Evolutionary conservation across 257 asterid species (phyloP).

Genomic region (Solanum pinnatisectum): DNA sequence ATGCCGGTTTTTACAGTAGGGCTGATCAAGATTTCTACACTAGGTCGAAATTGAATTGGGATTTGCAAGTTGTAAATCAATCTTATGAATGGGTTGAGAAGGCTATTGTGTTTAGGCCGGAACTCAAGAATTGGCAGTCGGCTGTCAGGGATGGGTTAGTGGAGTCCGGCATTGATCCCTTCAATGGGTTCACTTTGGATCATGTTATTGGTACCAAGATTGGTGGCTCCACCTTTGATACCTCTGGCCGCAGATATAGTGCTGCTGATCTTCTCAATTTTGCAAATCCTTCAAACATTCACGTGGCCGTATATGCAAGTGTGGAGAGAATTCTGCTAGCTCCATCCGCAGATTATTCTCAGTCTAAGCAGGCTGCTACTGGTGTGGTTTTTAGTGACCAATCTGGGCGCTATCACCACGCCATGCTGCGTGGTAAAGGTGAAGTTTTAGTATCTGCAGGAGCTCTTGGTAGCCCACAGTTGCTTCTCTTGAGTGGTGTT

Average conservation of each 20-base stretch:
- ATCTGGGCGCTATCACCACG: conserved; percentile 51
- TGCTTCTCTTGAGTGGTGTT: conserved; percentile 71
- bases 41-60: conserved; percentile 57
- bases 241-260: conserved; percentile 55
- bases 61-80: conserved; percentile 44
- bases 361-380: conserved; percentile 24
- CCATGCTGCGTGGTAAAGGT: conserved; percentile 55
- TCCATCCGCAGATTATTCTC: conserved; percentile 8
- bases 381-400: conserved; percentile 70
- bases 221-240: conserved; percentile 85
- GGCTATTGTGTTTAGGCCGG: conserved; percentile 73
- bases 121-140: conserved; percentile 66
- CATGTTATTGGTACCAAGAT: conserved; percentile 76
- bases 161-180: conserved; percentile 69
- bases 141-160: conserved; percentile 65
- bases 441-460: conserved; percentile 80
- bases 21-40: conserved; percentile 35
- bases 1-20: conserved; percentile 73
- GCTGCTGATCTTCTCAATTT: conserved; percentile 69
- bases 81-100: conserved; percentile 84
- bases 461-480: conserved; percentile 87
- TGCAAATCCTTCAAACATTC: conserved; percentile 49
- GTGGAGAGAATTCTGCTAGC: conserved; percentile 63
- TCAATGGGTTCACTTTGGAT: conserved; percentile 64
- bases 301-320: conserved; percentile 50